Percentiles rank a stretch among this genome's conserved stretches.
Evolutionary conservation across 1,284 basidiomycete genomes (phyloP).

Genomic region (Mycosarcoma maydis): DNA sequence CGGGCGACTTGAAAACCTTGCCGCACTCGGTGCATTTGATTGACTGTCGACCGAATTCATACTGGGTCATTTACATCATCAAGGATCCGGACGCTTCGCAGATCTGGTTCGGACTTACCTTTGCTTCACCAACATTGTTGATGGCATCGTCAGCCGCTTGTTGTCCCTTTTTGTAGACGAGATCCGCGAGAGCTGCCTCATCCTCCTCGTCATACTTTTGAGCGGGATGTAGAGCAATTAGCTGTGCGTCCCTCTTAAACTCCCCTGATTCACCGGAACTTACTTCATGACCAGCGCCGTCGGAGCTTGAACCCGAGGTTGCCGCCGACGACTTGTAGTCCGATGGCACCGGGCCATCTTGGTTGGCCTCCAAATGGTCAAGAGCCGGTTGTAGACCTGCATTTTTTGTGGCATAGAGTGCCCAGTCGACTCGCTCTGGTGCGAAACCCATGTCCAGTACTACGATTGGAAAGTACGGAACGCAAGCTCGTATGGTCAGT

Average conservation of each 20-base stretch:
- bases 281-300: slow-evolving; percentile 30
- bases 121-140: slow-evolving; percentile 46
- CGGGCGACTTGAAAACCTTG: slow-evolving; percentile 75
- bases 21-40: slow-evolving; percentile 64
- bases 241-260: background rate
- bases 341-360: slow-evolving; percentile 54
- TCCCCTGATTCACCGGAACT: slow-evolving; percentile 1
- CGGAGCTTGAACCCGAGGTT: slow-evolving; percentile 11
- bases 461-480: background rate
- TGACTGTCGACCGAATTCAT: slow-evolving; percentile 15
- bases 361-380: slow-evolving; percentile 64
- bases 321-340: slow-evolving; percentile 42
- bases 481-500: background rate
- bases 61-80: too few relatives aligned
- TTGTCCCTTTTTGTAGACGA: slow-evolving; percentile 51
- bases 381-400: slow-evolving; percentile 60
- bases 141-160: slow-evolving; percentile 48
- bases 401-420: slow-evolving; percentile 54
- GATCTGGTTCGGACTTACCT: slow-evolving; percentile 30
- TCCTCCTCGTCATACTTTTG: slow-evolving; percentile 59
- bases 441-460: slow-evolving; percentile 66
- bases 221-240: background rate
- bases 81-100: background rate
- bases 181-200: slow-evolving; percentile 52
- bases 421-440: slow-evolving; percentile 63